These are phyloP conservation scores for Aspergillus japonicus DNA, from an alignment of 2,329 filamentous ascomycete genomes.

Conservation along the genomic window DNA sequence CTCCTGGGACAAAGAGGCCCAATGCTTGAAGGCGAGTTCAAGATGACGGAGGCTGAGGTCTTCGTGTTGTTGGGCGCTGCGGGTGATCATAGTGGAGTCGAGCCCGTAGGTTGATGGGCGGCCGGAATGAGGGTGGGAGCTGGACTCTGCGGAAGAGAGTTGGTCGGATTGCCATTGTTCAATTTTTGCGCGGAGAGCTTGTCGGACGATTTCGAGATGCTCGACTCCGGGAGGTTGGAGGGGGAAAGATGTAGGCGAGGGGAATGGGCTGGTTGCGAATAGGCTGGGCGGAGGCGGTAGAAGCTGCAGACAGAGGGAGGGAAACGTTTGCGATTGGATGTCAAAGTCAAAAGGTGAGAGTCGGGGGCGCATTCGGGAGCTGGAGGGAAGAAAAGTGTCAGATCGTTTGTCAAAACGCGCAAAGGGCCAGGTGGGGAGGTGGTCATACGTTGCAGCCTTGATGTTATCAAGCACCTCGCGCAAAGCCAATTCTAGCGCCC, in stretches of 20 bases:
- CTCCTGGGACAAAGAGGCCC: conserved; percentile 63
- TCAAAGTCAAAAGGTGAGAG: conserved; percentile 71
- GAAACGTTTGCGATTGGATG: conserved; percentile 80
- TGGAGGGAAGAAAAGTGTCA: conserved; percentile 24
- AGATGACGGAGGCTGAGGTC: conserved; percentile 72
- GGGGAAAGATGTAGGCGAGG: conserved; percentile 77
- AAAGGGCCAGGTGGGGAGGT: conserved; percentile 1
- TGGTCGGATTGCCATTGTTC: conserved; percentile 59
- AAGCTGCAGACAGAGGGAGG: conserved; percentile 77
- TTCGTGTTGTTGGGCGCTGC: conserved; percentile 60
- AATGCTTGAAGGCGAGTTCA: conserved; percentile 72
- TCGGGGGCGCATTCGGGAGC: conserved; percentile 44
- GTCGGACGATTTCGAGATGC: conserved; percentile 70
- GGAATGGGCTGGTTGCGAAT: conserved; percentile 75
- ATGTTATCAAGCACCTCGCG: conserved; percentile 78
- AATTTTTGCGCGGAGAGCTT: conserved; percentile 67
- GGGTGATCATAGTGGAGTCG: conserved; percentile 41
- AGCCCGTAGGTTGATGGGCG: conserved; percentile 23
- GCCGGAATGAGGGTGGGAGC: conserved; percentile 47
- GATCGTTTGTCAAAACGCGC: conserved; percentile 10
- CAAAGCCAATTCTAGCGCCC: conserved; percentile 79
- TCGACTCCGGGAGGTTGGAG: conserved; percentile 70
- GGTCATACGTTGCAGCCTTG: conserved; percentile 73
- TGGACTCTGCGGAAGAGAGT: conserved; percentile 28
- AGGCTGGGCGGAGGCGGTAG: conserved; percentile 78